A percentile compares a stretch with the other conserved stretches of the same genome.
Conservation (phyloP, 805 yeast species). For the Metschnikowia sp. region DNA sequence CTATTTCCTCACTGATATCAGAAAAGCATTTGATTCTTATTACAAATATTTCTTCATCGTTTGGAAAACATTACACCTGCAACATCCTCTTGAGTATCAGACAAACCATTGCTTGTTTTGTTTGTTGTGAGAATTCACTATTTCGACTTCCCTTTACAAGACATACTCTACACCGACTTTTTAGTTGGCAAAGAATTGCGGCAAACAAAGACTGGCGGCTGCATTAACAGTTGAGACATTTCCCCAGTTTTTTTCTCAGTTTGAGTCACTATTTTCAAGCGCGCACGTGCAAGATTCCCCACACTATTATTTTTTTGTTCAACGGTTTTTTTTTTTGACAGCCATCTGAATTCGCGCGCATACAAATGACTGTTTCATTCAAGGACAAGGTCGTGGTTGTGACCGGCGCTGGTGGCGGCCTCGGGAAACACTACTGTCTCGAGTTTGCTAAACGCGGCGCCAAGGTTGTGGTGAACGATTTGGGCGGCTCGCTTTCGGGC, state of each 20-base stretch:
- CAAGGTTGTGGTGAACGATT: conserved; percentile 89
- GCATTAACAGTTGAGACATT: background rate
- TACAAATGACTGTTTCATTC: conserved; percentile 35
- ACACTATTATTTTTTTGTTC: background rate
- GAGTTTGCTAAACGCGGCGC: conserved; percentile 91
- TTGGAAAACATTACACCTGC: too few relatives aligned
- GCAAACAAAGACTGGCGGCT: background rate
- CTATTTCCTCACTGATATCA: too few relatives aligned
- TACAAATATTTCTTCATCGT: too few relatives aligned
- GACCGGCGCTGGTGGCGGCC: conserved; percentile 98
- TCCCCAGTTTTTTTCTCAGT: background rate
- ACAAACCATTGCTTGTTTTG: too few relatives aligned
- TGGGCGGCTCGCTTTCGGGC: conserved; percentile 82
- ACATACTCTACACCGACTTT: background rate
- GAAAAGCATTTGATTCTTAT: too few relatives aligned
- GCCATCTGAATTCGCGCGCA: background rate
- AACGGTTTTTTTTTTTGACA: background rate
- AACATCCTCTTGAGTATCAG: too few relatives aligned
- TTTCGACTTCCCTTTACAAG: too few relatives aligned
- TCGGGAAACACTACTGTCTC: conserved; percentile 84
- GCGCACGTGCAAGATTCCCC: conserved; percentile 1
- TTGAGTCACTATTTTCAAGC: background rate
- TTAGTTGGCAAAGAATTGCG: background rate
- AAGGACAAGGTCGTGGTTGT: conserved; percentile 86
- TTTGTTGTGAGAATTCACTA: too few relatives aligned